phyloP scores from a whole-genome alignment of 331 rosid species.

The Arachis monticola region DNA sequence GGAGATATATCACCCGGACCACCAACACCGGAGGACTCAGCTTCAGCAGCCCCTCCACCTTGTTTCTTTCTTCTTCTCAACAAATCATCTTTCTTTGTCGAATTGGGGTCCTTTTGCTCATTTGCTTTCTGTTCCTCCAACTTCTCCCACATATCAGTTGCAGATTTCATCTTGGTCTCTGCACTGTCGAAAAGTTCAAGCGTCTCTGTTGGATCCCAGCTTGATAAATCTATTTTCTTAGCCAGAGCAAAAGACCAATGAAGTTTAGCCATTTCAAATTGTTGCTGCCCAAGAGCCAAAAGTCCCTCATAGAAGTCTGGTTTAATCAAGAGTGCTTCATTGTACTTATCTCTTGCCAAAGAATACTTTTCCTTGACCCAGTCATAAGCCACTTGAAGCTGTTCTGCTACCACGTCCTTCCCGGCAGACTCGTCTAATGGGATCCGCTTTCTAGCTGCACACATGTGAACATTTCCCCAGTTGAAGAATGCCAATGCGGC shows the following conservation, averaged over 20 bases:
- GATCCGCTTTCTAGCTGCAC: slow-evolving; percentile 93
- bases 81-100: slow-evolving; percentile 80
- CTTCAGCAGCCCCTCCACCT: slow-evolving; percentile 53
- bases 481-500: slow-evolving; percentile 95
- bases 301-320: slow-evolving; percentile 95
- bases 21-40: slow-evolving; percentile 59
- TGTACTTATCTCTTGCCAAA: slow-evolving; percentile 85
- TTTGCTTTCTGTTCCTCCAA: slow-evolving; percentile 87
- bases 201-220: slow-evolving; percentile 80
- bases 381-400: slow-evolving; percentile 91
- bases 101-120: slow-evolving; percentile 83
- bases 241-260: slow-evolving; percentile 97
- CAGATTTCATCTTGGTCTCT: slow-evolving; percentile 92
- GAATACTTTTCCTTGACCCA: slow-evolving; percentile 96
- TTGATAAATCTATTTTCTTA: slow-evolving; percentile 75
- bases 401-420: slow-evolving; percentile 70
- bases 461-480: slow-evolving; percentile 98
- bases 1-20: slow-evolving; percentile 63
- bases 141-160: slow-evolving; percentile 98
- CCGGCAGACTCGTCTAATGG: slow-evolving; percentile 89
- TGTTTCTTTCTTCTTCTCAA: slow-evolving; percentile 75
- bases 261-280: slow-evolving; percentile 98
- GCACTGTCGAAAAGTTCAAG: slow-evolving; percentile 79
- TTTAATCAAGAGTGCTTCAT: slow-evolving; percentile 88
- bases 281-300: slow-evolving; percentile 96